Evolutionary conservation across 805 yeast species (phyloP).

Genomic region (Teunomyces aglyptinius): DNA sequence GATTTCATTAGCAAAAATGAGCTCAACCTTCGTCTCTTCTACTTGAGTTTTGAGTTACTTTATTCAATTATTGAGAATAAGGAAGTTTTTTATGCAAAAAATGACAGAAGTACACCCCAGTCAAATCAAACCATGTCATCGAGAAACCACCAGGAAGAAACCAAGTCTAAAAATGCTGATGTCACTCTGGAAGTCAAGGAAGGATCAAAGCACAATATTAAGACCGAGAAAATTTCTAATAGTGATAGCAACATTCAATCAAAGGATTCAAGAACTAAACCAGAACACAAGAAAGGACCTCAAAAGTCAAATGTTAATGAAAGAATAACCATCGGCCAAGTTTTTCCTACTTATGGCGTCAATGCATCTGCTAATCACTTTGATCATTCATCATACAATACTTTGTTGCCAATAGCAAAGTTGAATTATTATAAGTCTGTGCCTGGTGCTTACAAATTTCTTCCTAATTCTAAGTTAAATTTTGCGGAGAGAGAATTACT

Average conservation of each 20-base stretch:
- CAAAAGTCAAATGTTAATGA: conserved; percentile 16
- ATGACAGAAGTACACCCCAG: not conserved
- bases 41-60: conserved; percentile 22
- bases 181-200: not conserved
- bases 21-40: conserved; percentile 20
- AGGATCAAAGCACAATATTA: not conserved
- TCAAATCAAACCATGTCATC: not conserved
- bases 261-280: not conserved
- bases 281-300: not conserved
- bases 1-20: conserved; percentile 20
- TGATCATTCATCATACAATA: conserved; percentile 34
- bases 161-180: conserved; percentile 4
- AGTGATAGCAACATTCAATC: conserved; percentile 1
- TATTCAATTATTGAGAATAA: conserved; percentile 21
- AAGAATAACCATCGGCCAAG: conserved; percentile 34
- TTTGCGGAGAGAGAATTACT: conserved; percentile 36
- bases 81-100: conserved; percentile 13
- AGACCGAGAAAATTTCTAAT: conserved; percentile 2
- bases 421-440: conserved; percentile 35
- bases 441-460: conserved; percentile 18
- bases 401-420: conserved; percentile 33
- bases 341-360: conserved; percentile 40
- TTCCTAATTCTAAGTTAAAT: conserved; percentile 28
- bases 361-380: conserved; percentile 27
- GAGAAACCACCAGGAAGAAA: not conserved